Base-by-base conservation (phyloP, 148 eudicot genomes). In the Tetragonia tetragonoides region DNA sequence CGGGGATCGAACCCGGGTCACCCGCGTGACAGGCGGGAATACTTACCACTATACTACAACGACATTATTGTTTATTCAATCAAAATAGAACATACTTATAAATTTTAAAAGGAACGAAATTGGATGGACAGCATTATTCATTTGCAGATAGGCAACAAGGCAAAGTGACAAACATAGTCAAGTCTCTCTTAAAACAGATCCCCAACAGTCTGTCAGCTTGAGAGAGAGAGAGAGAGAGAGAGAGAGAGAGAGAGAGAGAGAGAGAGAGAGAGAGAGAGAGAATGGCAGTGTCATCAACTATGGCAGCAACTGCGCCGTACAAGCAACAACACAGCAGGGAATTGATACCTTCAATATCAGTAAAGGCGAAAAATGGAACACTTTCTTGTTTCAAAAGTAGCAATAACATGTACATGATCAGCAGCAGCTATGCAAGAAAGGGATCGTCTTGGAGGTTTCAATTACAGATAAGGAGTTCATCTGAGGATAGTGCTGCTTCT, bases 1-100 rank as follows among this genome's bases (percentile, higher is more conserved):
- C 96, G 94, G 97, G 98, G 97, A 91, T 95, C 99, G 97, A 95
- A 95, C 99, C 99, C 99, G 96, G 97, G 99, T 91, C 99, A 85
- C 90, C 96, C 97, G 96, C 93, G 97, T 94, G 95, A 92, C 98
- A 94, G 97, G 94, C 97, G 95, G 97, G 89, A 87, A 95, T 92
- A 95, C 98, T 92, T 59, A 95, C 98, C 98, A 95, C 97, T 92
- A 92, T 92, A 94, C 93, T 92, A 92, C 95, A 92, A 92, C 97
- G 95, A 94, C 98, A 97, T 18, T 65, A 20, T 37, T 66, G n/a
- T 16, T 20, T 65, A 18, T 10, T 0, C 10, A 7, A 14, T 7
- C 53, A 49, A 47, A 44, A 42, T 42, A 42, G 7, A 7, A 3
- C 3, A 42, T 42, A 3, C 7, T 42, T 7, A 42, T 7, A 42